Conservation (phyloP, 257 asterid genomes). For the Solanum chiquidenum region DNA sequence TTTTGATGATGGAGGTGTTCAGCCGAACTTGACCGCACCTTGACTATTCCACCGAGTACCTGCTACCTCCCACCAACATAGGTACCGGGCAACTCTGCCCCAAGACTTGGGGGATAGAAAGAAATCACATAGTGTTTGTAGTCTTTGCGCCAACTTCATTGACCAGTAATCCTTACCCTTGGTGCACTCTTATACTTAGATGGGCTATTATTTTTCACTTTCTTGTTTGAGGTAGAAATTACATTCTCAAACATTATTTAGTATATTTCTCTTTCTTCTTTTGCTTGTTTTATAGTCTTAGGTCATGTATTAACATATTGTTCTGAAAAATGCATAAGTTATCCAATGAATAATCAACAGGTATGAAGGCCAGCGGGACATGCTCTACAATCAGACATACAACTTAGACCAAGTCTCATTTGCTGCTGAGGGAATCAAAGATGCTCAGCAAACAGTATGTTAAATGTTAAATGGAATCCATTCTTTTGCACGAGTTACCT, state of each 20-base stretch:
- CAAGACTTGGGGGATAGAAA: background rate
- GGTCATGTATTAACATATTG: background rate
- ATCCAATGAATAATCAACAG: conserved; percentile 23
- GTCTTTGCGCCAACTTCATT: background rate
- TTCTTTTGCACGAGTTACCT: background rate
- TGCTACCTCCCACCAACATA: background rate
- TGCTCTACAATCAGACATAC: conserved; percentile 85
- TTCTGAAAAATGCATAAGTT: background rate
- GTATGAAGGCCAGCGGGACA: conserved; percentile 97
- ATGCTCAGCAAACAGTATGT: conserved; percentile 97
- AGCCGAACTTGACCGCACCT: background rate
- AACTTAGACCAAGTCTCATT: conserved; percentile 91
- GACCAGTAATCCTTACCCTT: background rate
- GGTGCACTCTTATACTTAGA: background rate
- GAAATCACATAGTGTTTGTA: background rate
- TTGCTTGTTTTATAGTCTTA: background rate
- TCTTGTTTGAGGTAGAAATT: background rate
- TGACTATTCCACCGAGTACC: background rate
- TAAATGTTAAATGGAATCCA: conserved; percentile 17
- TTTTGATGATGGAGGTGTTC: background rate
- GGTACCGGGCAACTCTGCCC: background rate
- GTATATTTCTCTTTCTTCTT: background rate
- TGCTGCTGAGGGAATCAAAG: conserved; percentile 95
- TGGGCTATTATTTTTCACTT: background rate
- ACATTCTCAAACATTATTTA: background rate